Evolutionary conservation across 2,329 filamentous ascomycete genomes (phyloP).

Genomic region (Cercospora zeae-maydis): DNA sequence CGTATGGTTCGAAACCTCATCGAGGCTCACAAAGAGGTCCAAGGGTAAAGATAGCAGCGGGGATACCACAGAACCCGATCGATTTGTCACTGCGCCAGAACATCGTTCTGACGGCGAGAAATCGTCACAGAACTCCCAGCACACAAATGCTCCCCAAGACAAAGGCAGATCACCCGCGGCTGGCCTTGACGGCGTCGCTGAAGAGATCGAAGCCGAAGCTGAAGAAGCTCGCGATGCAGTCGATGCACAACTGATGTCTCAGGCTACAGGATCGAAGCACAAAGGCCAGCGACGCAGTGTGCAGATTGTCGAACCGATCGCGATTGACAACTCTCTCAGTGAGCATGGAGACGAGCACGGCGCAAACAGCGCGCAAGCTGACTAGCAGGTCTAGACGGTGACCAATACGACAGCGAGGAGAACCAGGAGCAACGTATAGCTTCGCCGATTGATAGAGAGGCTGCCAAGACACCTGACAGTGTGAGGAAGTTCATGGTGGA

Average conservation of each 20-base stretch:
- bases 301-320: constrained; percentile 24
- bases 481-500: constrained; percentile 22
- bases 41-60: constrained; percentile 19
- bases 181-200: constrained; percentile 20
- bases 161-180: constrained; percentile 21
- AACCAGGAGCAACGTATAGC: constrained; percentile 10
- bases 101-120: constrained; percentile 3
- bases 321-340: constrained; percentile 17
- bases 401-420: constrained; percentile 16
- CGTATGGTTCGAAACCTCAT: constrained; percentile 20
- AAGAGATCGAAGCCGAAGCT: constrained; percentile 16
- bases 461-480: constrained; percentile 23
- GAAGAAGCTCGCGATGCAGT: constrained; percentile 11
- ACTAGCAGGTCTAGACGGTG: constrained; percentile 21
- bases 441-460: constrained; percentile 21
- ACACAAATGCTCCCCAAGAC: constrained; percentile 13
- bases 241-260: constrained; percentile 11
- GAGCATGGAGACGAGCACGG: constrained; percentile 20
- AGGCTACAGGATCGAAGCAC: constrained; percentile 12
- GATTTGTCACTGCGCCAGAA: constrained; percentile 20
- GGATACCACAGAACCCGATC: constrained; percentile 19
- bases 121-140: constrained; percentile 10
- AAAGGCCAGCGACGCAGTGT: constrained; percentile 22
- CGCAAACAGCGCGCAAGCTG: constrained; percentile 17
- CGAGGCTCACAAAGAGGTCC: constrained; percentile 15